Percentiles rank a stretch among this genome's conserved stretches.
These are phyloP conservation scores for Starmerella riodocensis DNA, from an alignment of 805 yeast species.

Conservation along the genomic window DNA sequence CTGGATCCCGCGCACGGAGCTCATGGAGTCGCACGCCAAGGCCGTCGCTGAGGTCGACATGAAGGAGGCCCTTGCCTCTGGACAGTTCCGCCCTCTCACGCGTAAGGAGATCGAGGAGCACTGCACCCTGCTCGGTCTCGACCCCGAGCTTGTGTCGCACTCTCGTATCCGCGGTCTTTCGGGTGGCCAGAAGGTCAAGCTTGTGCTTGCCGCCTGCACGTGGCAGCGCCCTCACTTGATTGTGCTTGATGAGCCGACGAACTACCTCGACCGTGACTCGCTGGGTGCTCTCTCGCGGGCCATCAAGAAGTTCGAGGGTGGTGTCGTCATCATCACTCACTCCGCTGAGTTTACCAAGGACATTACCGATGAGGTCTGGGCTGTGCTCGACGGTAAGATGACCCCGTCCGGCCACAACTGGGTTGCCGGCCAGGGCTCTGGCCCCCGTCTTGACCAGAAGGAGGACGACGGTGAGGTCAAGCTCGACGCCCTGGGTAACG, in stretches of 20 bases:
- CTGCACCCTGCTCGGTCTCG: constrained; percentile 97
- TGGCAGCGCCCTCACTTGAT: constrained; percentile 99
- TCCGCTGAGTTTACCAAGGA: constrained; percentile 99
- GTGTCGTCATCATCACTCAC: constrained; percentile 98
- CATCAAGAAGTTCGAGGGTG: constrained; percentile 97
- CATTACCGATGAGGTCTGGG: constrained; percentile 99
- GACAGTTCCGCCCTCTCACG: constrained; percentile 99
- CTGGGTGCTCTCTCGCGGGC: constrained; percentile 99
- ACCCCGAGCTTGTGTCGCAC: constrained; percentile 97
- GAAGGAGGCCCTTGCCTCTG: constrained; percentile 99
- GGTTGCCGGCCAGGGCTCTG: constrained; percentile 99
- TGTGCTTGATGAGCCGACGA: constrained; percentile 99
- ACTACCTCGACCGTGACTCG: constrained; percentile 98
- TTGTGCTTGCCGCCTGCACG: constrained; percentile 98
- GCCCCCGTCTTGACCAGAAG: constrained; percentile 98
- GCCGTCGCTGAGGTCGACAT: constrained; percentile 99
- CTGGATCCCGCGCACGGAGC: constrained; percentile 99
- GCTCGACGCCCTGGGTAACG: constrained; percentile 99
- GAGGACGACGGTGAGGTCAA: constrained; percentile 90
- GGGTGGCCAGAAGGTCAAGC: constrained; percentile 99
- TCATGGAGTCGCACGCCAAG: constrained; percentile 94
- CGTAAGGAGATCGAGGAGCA: constrained; percentile 99
- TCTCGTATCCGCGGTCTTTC: constrained; percentile 99
- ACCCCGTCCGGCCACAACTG: constrained; percentile 99
- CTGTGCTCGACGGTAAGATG: constrained; percentile 95